Conservation (phyloP, 2,329 filamentous ascomycete species). For the Nemania serpens region DNA sequence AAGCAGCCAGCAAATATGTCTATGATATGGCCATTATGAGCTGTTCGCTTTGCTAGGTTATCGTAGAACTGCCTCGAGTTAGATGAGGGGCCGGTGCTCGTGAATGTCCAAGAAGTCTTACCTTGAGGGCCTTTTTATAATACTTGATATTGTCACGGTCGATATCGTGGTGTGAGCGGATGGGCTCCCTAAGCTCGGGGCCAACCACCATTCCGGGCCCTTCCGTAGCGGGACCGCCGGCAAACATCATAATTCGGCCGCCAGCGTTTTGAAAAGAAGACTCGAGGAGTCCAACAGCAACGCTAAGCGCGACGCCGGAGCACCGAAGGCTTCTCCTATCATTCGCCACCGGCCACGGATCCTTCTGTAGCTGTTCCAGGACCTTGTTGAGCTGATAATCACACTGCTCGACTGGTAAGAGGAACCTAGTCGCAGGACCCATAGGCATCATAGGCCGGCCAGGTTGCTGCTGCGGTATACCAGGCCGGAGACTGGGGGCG, state of each 20-base stretch:
- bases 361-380: slow-evolving; percentile 91
- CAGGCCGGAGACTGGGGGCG: slow-evolving; percentile 73
- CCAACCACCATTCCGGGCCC: slow-evolving; percentile 97
- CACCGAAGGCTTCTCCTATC: slow-evolving; percentile 90
- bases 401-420: slow-evolving; percentile 91
- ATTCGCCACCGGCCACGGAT: slow-evolving; percentile 95
- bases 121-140: slow-evolving; percentile 98
- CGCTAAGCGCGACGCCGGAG: slow-evolving; percentile 94
- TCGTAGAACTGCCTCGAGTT: slow-evolving; percentile 78
- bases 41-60: slow-evolving; percentile 86
- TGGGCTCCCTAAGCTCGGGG: slow-evolving; percentile 92
- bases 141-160: slow-evolving; percentile 99
- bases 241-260: slow-evolving; percentile 95
- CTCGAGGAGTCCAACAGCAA: slow-evolving; percentile 90
- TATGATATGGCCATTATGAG: slow-evolving; percentile 95
- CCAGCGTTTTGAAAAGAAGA: slow-evolving; percentile 95
- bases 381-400: slow-evolving; percentile 98
- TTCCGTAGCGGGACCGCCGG: slow-evolving; percentile 92
- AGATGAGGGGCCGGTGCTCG: slow-evolving; percentile 30
- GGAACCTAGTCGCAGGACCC: slow-evolving; percentile 84
- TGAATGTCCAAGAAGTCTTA: slow-evolving; percentile 44
- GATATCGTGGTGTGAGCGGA: slow-evolving; percentile 97
- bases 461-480: slow-evolving; percentile 72
- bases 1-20: slow-evolving; percentile 98
- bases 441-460: slow-evolving; percentile 75